Evolutionary conservation across 2,329 filamentous ascomycete species (phyloP), one percentile per base, ranked within the genome.

Genomic region (Rosellinia necatrix): DNA sequence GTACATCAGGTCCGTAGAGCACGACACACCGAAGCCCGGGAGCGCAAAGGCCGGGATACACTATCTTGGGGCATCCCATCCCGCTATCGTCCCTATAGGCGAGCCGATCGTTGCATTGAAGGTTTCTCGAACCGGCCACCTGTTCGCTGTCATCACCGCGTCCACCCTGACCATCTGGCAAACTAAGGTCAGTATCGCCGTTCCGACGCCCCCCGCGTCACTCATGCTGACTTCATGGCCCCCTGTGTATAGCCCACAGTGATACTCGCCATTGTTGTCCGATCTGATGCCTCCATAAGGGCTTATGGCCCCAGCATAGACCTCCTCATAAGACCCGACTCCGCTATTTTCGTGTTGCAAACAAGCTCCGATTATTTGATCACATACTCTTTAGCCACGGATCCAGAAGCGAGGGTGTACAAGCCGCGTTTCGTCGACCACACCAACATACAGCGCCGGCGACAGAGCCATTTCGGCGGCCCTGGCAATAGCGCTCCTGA

Each of bases 161-260:
- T 90, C 90, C 2, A 89, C 90, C 10, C 85, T 99, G 72, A 91
- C 90, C n/a, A 82, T 99, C 64, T 99, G 94, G 94, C 94, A 99
- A 76, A 93, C 91, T 52, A 93, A 93, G 82, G 91, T 92, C 80
- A 58, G 79, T 67, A 15, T 44, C 49, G 52, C 49, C 43, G 10
- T 34, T 34, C 32, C 24, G 35, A 13, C 44, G 53, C 51, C 53
- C 53, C 46, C 32, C 51, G 34, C 68, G 62, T 59, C 62, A 62
- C 63, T 42, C 25, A 19, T 58, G 53, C 59, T 69, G 35, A 66
- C 54, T 15, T 70, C 58, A 70, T 62, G 35, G 10, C 37, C 13
- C n/a, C 17, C 13, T 9, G 6, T 56, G 63, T 60, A 48, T 71
- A 96, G 89, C 94, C 94, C 44, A 92, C 91, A 50, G 92, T 92